These are phyloP conservation scores for Yamadazyma spencermartinsiae DNA, from an alignment of 1,139 yeast species.

Conservation along the genomic window DNA sequence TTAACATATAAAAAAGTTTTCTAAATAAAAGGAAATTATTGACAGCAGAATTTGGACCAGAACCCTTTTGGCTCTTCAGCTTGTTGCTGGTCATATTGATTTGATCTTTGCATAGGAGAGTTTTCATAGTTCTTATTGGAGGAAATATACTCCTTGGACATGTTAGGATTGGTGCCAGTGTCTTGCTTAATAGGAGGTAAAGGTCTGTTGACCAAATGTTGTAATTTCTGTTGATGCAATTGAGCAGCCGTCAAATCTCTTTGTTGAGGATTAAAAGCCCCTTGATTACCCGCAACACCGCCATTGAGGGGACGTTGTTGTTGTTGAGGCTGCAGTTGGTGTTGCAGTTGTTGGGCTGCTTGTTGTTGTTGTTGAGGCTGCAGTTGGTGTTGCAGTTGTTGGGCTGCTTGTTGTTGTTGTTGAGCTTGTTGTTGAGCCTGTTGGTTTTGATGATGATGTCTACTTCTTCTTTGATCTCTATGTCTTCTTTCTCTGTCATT, in stretches of 20 bases:
- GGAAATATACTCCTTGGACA: conserved; percentile 19
- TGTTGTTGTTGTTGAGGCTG: conserved; percentile 4
- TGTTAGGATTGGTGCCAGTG: conserved; percentile 21
- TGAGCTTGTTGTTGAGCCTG: conserved; percentile 24
- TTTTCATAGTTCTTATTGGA: conserved; percentile 17
- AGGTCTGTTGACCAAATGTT: conserved; percentile 52
- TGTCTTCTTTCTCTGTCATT: conserved; percentile 57
- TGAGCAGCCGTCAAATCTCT: conserved; percentile 26
- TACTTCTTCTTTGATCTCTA: conserved; percentile 42
- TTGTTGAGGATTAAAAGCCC: conserved; percentile 12
- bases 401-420: conserved; percentile 13
- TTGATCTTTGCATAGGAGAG: conserved; percentile 24
- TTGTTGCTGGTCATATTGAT: conserved; percentile 41
- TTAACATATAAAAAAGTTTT: background rate
- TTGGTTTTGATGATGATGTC: conserved; percentile 34
- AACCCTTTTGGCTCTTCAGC: conserved; percentile 43
- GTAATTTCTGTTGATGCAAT: conserved; percentile 52
- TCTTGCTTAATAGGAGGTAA: conserved; percentile 53
- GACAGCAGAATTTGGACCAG: conserved; percentile 49
- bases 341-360: conserved; percentile 5
- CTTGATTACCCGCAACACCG: conserved; percentile 7
- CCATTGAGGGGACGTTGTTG: conserved; percentile 7
- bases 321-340: conserved; percentile 4
- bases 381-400: conserved; percentile 8
- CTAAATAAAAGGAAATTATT: conserved; percentile 15